These are phyloP conservation scores for Globisporangium orthogonon DNA, from an alignment of 352 stramenopile species.

Conservation along the genomic window DNA sequence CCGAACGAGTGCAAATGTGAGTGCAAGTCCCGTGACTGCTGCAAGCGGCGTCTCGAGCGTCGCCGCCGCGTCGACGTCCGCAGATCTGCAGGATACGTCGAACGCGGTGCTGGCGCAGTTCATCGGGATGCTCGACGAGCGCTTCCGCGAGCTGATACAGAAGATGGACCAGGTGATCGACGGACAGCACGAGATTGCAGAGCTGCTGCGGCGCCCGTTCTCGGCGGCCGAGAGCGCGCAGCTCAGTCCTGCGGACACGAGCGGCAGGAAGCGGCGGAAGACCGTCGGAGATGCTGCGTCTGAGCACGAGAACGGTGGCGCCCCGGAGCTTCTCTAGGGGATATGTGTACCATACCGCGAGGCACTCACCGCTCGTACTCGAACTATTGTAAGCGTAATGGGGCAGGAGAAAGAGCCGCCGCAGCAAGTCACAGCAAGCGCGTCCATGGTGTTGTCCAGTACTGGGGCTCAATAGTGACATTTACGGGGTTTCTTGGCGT, in stretches of 20 bases:
- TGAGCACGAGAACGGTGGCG: neutral
- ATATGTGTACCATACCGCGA: neutral
- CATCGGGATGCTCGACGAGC: constrained; percentile 57
- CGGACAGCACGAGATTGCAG: constrained; percentile 60
- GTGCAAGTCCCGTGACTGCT: neutral
- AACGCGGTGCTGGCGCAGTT: constrained; percentile 42
- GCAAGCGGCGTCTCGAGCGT: neutral
- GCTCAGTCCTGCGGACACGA: constrained; percentile 9
- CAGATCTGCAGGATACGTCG: constrained; percentile 18
- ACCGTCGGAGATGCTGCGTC: neutral
- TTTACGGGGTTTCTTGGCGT: neutral
- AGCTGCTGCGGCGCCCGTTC: constrained; percentile 41
- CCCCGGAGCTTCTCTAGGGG: neutral
- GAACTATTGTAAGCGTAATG: neutral
- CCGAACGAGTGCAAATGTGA: neutral
- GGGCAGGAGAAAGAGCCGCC: neutral
- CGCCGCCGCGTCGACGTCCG: neutral
- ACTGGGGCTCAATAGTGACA: neutral
- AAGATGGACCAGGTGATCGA: constrained; percentile 78
- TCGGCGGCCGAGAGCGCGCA: constrained; percentile 9
- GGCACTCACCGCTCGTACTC: neutral
- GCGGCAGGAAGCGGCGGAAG: constrained; percentile 33
- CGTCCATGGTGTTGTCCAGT: neutral
- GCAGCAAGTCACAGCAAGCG: neutral
- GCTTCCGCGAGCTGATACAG: constrained; percentile 64